Evolutionary conservation across 768 basidiomycete species (phyloP), one percentile per base, ranked within the genome.

Genomic region (Lactifluus rugatus): DNA sequence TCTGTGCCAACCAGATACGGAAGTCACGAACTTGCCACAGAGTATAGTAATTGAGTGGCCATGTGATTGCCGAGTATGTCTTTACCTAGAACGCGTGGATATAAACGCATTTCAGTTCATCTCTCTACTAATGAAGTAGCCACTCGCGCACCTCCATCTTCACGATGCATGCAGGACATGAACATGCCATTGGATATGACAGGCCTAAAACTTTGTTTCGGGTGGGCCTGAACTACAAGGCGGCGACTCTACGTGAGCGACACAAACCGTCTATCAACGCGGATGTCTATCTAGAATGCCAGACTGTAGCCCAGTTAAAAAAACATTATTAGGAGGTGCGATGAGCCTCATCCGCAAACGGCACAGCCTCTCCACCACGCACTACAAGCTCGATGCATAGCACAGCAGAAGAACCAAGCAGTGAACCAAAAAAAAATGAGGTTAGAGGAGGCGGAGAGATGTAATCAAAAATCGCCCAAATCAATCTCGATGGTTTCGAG

Each of bases 401-500:
- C 44, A 57, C 14, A 42, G 34, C 23, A 57, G 49, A n/a, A 42
- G 46, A 37, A 48, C 31, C 45, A 53, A 48, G 44, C 21, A 31
- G 42, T 44, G 41, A 10, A 28, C 16, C 23, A 14, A n/a, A 36
- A 4, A 37, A 17, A 10, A 7, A 1, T 2, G 9, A 16, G 13
- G 16, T 26, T 7, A 21, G 16, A 13, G 17, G 34, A 10, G 28
- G 9, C 28, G 28, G 9, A 23, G 9, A 14, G 14, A 1, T 42
- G 19, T 49, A 34, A 46, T 56, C 54, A 89, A 70, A 89, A 89
- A 70, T 89, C 87, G 51, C 87, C 87, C 46, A 89, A 73, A 69
- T 89, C 87, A 58, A 89, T 77, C 62, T 89, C 87, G 63, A 89
- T 77, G 28, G 77, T 77, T 48, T 85, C 82, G 62, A 86, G 78